Evolutionary conservation across 176 grass and related monocot genomes (phyloP), one percentile per base, ranked within the genome.

Genomic region (Zoysia japonica): DNA sequence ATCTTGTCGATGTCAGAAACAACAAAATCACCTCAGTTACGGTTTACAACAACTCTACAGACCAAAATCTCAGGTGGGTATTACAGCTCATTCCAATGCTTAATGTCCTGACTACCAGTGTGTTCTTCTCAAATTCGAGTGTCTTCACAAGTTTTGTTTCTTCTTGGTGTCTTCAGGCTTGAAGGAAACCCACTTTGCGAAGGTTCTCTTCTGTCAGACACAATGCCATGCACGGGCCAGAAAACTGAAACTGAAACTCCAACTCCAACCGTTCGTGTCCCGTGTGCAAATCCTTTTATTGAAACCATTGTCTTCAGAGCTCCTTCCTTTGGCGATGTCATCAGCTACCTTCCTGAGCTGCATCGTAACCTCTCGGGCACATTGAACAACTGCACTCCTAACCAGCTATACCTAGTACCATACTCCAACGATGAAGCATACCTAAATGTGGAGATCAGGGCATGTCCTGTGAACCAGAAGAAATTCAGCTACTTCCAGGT

Each of bases 231-330:
- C 89, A 46, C 2, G 5, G 72, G 20, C 35, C 9, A 15, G 42
- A 42, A 12, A 86, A 65, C 71, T 65, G 80, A 70, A 56, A 3
- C 12, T 28, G 80, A 70, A 56, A 3, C 12, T 28, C 76, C 20
- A 49, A 2, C 36, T 1, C 0, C 6, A 44, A 0, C 8, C 7
- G 6, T 0, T 75, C 8, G 56, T 57, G 54, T 19, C 5, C 19
- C 41, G 3, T 98, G 95, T 70, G 11, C 55, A 64, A 52, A 94
- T 85, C 95, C 95, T 39, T 98, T 88, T 20, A 55, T 65, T 2
- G 95, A 87, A 51, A 72, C n/a, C 16, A 61, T 98, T 0, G 14
- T 87, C 39, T 98, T 98, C 63, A 83, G 85, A 89, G 88, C 90
- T 36, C 85, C 88, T 76, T 89, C 55, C 7, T 92, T 98, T 7